Evolutionary conservation across 805 yeast genomes (phyloP), one percentile per base, ranked within the genome.

Genomic region (Zygosaccharomyces siamensis): DNA sequence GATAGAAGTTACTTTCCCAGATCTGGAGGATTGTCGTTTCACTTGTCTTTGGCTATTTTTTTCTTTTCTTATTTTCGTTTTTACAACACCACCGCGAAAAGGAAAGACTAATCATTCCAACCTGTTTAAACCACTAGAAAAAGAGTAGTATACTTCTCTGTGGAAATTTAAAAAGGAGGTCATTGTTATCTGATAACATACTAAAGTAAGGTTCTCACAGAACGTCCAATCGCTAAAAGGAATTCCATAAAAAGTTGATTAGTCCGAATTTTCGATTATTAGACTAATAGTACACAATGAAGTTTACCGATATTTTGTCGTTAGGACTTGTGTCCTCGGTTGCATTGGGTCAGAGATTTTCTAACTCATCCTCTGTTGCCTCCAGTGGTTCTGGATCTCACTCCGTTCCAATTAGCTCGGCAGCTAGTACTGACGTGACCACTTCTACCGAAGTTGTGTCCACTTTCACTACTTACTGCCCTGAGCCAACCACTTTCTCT

Each of bases 391-490:
- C 37, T 33, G 37, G 37, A 5, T 14, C 21, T 5, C 16, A 21
- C 8, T 7, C 28, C 3, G 28, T 26, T 10, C 28, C 28, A 26
- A 10, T 26, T 3, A 26, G 28, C 28, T 26, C 28, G 8, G 23
- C 37, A 16, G 20, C 8, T 2, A 33, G 37, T 33, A 14, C 37
- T 33, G 37, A 24, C 1, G 24, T 31, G 1, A 7, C 20, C 4
- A 57, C 64, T 42, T 59, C 52, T 28, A 58, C 56, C 35, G 62
- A 55, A 55, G 82, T 81, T 54, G 87, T 84, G 64, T 80, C 87
- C 62, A 83, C 74, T 63, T 77, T 73, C 78, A 80, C 86, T 72
- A 86, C 95, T 61, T 86, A 83, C 84, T 86, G 95, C 72, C 95
- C 95, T 68, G 72, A 64, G 55, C 71, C 95, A 45, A 87, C 95